Evolutionary conservation across 1,284 basidiomycete species (phyloP).

Genomic region (Sporisorium graminicola): DNA sequence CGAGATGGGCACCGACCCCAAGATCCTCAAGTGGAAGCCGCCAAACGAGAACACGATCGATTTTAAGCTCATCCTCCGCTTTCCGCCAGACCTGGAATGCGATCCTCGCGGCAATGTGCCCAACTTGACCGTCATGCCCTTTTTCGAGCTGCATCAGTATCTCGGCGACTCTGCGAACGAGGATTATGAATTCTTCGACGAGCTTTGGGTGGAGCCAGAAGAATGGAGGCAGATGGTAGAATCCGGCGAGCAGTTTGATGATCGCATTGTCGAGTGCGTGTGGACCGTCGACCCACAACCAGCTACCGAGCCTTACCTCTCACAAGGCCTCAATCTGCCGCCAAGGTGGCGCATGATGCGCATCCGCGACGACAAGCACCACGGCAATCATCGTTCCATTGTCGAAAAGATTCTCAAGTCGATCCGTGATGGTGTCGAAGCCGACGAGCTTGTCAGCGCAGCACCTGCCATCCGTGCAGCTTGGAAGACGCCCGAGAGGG

Average conservation of each 20-base stretch:
- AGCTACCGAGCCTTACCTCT: constrained; percentile 39
- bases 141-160: constrained; percentile 85
- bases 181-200: constrained; percentile 86
- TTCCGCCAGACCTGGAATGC: constrained; percentile 76
- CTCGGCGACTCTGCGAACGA: constrained; percentile 58
- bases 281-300: constrained; percentile 77
- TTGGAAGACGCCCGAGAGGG: constrained; percentile 59
- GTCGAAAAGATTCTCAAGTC: constrained; percentile 63
- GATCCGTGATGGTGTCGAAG: constrained; percentile 65
- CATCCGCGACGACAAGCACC: constrained; percentile 66
- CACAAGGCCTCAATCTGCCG: constrained; percentile 34
- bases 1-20: constrained; percentile 86
- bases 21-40: constrained; percentile 97
- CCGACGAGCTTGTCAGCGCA: constrained; percentile 54
- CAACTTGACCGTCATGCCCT: constrained; percentile 86
- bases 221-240: constrained; percentile 95
- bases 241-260: constrained; percentile 87
- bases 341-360: constrained; percentile 66
- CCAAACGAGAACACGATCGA: constrained; percentile 98
- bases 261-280: constrained; percentile 90
- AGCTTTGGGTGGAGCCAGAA: constrained; percentile 84
- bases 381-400: constrained; percentile 65
- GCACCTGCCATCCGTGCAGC: constrained; percentile 58
- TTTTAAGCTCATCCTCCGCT: constrained; percentile 92
- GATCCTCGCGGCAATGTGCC: constrained; percentile 72